Conservation (phyloP, 345 rosid genomes). For the Pseudoturritis turrita region DNA sequence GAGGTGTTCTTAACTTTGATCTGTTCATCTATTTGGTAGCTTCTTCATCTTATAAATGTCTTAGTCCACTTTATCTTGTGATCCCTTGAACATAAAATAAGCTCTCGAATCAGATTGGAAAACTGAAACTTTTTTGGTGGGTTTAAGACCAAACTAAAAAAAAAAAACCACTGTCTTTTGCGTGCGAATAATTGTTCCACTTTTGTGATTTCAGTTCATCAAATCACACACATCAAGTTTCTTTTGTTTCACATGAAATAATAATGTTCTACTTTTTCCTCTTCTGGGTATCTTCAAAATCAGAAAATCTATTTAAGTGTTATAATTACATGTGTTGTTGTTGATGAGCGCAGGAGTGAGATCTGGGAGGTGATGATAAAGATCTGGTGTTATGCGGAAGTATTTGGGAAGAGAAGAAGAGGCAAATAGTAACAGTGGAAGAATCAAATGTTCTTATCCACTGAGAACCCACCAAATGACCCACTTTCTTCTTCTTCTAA, state of each 20-base stretch:
- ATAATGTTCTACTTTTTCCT: slow-evolving; percentile 23
- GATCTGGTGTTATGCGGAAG: slow-evolving; percentile 60
- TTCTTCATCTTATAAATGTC: slow-evolving; percentile 13
- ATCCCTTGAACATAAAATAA: slow-evolving; percentile 31
- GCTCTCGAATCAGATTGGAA: slow-evolving; percentile 20
- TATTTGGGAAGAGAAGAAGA: slow-evolving; percentile 35
- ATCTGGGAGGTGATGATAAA: background rate
- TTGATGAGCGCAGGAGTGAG: background rate
- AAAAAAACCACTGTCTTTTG: background rate
- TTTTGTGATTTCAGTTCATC: slow-evolving; percentile 9
- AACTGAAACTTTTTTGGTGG: slow-evolving; percentile 10
- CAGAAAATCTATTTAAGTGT: too few species aligned
- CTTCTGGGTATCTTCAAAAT: background rate
- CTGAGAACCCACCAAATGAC: slow-evolving; percentile 80
- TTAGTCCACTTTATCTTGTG: background rate
- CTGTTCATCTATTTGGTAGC: background rate
- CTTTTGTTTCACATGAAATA: slow-evolving; percentile 52
- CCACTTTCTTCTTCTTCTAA: slow-evolving; percentile 49
- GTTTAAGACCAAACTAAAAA: background rate
- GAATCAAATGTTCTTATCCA: slow-evolving; percentile 66
- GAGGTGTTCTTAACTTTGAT: background rate
- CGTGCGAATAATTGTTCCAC: slow-evolving; percentile 24
- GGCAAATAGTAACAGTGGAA: slow-evolving; percentile 46
- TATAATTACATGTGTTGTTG: background rate
- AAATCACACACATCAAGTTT: background rate